These are phyloP conservation scores for Microbotryum intermedium DNA, from an alignment of 1,284 basidiomycete genomes.

Conservation along the genomic window DNA sequence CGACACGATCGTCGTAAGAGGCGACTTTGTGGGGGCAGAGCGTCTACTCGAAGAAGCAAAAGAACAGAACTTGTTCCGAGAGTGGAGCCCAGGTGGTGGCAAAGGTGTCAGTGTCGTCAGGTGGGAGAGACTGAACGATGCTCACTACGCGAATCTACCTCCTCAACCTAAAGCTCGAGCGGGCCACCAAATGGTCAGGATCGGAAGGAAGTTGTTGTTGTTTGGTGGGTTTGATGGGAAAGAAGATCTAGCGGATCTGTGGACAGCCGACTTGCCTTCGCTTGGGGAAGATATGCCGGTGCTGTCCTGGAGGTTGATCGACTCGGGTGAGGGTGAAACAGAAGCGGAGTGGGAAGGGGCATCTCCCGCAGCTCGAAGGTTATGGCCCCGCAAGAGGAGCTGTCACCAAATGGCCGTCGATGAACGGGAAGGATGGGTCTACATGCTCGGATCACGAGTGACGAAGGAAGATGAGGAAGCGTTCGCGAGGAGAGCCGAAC, in stretches of 20 bases:
- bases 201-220: slow-evolving; percentile 35
- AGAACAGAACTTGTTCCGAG: slow-evolving; percentile 27
- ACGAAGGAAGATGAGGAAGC: neutral
- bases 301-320: slow-evolving; percentile 17
- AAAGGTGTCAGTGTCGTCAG: slow-evolving; percentile 4
- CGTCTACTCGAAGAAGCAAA: slow-evolving; percentile 26
- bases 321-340: neutral
- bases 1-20: slow-evolving; percentile 32
- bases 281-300: slow-evolving; percentile 31
- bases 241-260: slow-evolving; percentile 37
- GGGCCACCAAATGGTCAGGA: slow-evolving; percentile 38
- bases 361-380: too few relatives aligned
- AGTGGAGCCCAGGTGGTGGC: slow-evolving; percentile 4
- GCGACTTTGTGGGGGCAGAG: slow-evolving; percentile 35
- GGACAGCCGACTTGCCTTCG: slow-evolving; percentile 37
- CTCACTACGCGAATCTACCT: neutral
- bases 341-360: neutral
- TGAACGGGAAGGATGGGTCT: slow-evolving; percentile 38
- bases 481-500: slow-evolving; percentile 5
- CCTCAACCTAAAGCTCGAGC: slow-evolving; percentile 33
- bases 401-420: slow-evolving; percentile 40
- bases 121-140: slow-evolving; percentile 17
- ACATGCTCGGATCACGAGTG: slow-evolving; percentile 34
- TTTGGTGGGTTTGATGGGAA: slow-evolving; percentile 40
- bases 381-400: slow-evolving; percentile 35